Evolutionary conservation across 2,329 filamentous ascomycete species (phyloP).

Genomic region (Pseudopithomyces maydicus): DNA sequence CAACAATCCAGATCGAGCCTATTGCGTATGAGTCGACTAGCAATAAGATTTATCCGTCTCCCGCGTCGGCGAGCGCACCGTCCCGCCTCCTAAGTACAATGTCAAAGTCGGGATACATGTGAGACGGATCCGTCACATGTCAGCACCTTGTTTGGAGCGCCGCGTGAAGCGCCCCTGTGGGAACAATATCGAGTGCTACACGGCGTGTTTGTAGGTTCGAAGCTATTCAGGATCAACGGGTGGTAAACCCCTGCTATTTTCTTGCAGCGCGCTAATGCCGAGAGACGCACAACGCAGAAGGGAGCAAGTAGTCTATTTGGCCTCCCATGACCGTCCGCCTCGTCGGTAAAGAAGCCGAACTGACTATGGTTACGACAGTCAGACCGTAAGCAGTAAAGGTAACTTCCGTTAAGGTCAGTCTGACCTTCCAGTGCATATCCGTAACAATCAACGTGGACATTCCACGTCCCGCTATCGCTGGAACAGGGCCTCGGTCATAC

Average conservation of each 20-base stretch:
- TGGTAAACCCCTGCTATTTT: background rate
- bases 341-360: background rate
- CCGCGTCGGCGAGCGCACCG: conserved; percentile 22
- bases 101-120: conserved; percentile 9
- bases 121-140: conserved; percentile 13
- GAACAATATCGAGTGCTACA: background rate
- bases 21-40: conserved; percentile 16
- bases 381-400: background rate
- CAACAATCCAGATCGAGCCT: conserved; percentile 11
- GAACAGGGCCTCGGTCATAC: background rate
- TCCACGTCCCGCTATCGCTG: background rate
- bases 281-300: background rate
- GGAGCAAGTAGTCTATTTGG: background rate
- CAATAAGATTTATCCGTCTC: conserved; percentile 17
- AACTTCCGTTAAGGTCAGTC: conserved; percentile 9
- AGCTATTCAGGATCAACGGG: background rate
- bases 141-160: conserved; percentile 19
- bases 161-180: conserved; percentile 9
- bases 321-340: background rate
- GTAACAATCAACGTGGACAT: conserved; percentile 14
- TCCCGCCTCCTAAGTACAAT: conserved; percentile 20
- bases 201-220: background rate
- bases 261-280: conserved; percentile 5
- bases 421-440: conserved; percentile 1
- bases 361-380: background rate